Conservation (phyloP, 352 stramenopile genomes). For the Elongisporangium anandrum region DNA sequence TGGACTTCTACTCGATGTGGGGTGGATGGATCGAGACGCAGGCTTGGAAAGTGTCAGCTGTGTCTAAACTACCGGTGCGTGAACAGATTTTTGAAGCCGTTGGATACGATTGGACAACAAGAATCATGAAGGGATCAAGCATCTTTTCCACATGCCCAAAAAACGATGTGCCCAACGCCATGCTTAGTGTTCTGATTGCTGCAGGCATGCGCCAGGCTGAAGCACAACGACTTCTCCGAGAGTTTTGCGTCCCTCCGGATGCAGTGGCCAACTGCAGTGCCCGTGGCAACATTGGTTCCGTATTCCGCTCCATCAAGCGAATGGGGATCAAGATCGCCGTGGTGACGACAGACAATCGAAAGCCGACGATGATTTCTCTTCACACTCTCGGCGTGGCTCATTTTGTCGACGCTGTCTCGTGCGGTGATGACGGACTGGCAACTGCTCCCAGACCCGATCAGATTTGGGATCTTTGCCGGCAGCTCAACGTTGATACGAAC, state of each 20-base stretch:
- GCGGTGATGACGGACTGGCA: slow-evolving; percentile 37
- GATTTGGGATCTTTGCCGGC: slow-evolving; percentile 35
- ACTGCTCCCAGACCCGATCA: slow-evolving; percentile 29
- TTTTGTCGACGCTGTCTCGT: slow-evolving; percentile 40
- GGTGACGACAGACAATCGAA: slow-evolving; percentile 39
- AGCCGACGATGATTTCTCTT: slow-evolving; percentile 24
- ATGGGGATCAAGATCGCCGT: slow-evolving; percentile 50
- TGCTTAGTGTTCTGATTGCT: slow-evolving; percentile 20
- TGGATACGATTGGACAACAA: slow-evolving; percentile 24
- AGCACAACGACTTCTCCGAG: slow-evolving; percentile 11
- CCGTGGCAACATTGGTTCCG: slow-evolving; percentile 17
- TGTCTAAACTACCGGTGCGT: slow-evolving; percentile 16
- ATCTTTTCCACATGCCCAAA: slow-evolving; percentile 30
- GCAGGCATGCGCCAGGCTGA: slow-evolving; percentile 11
- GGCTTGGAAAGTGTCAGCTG: slow-evolving; percentile 29
- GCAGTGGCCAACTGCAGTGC: slow-evolving; percentile 18
- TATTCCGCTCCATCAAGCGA: slow-evolving; percentile 29
- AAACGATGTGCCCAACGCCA: slow-evolving; percentile 20
- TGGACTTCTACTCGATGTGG: slow-evolving; percentile 48
- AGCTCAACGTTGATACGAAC: slow-evolving; percentile 22
- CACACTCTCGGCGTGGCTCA: slow-evolving; percentile 19
- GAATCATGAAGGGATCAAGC: slow-evolving; percentile 19
- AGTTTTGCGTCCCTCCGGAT: slow-evolving; percentile 28
- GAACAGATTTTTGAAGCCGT: slow-evolving; percentile 27
- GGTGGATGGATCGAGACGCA: slow-evolving; percentile 33